A percentile compares a stretch with the other conserved stretches of the same genome.
Conservation (phyloP, 257 asterid genomes). For the Solanum etuberosum region DNA sequence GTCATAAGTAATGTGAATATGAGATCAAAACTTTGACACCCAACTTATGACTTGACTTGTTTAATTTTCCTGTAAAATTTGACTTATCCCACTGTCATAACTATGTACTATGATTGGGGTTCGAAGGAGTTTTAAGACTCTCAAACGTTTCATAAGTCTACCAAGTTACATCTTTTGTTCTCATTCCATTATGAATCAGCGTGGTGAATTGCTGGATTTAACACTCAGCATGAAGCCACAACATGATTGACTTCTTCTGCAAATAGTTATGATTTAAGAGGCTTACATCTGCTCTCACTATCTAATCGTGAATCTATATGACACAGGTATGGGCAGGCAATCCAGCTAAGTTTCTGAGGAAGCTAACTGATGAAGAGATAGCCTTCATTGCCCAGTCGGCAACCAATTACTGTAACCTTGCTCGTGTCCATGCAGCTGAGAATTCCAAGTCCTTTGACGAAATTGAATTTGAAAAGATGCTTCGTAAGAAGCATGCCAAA, state of each 20-base stretch:
- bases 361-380: constrained; percentile 66
- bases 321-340: constrained; percentile 84
- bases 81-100: neutral
- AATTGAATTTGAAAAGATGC: constrained; percentile 61
- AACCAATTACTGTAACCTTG: constrained; percentile 54
- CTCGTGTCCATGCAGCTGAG: constrained; percentile 88
- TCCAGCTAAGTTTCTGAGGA: constrained; percentile 82
- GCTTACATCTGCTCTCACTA: neutral
- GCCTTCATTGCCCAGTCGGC: constrained; percentile 72
- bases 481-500: constrained; percentile 64
- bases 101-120: neutral
- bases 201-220: neutral
- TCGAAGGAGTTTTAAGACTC: neutral
- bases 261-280: neutral
- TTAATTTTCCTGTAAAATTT: neutral
- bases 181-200: neutral
- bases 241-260: neutral
- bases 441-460: constrained; percentile 63
- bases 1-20: neutral
- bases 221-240: neutral
- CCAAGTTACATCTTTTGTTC: neutral
- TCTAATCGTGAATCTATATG: neutral
- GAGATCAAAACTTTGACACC: neutral
- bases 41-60: neutral
- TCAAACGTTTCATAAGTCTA: neutral